Evolutionary conservation across 2,329 filamentous ascomycete species (phyloP).

Genomic region (Septoria linicola): DNA sequence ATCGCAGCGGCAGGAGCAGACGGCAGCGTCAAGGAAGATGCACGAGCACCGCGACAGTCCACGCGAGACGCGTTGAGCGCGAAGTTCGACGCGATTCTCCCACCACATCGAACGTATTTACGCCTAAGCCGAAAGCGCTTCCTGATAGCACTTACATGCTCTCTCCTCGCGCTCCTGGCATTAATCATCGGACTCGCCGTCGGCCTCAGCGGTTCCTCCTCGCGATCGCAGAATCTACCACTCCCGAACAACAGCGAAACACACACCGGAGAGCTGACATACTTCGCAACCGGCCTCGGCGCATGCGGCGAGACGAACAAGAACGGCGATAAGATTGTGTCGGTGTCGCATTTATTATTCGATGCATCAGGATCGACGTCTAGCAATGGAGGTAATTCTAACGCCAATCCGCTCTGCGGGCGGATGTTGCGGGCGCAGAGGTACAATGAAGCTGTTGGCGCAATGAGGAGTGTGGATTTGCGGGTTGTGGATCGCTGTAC

Average conservation of each 20-base stretch:
- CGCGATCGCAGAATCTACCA: conserved; percentile 46
- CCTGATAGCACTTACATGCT: conserved; percentile 10
- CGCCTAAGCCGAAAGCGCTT: conserved; percentile 6
- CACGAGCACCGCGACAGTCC: neutral
- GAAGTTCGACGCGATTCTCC: conserved; percentile 10
- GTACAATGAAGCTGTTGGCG: conserved; percentile 37
- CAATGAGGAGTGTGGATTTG: conserved; percentile 55
- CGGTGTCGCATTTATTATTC: conserved; percentile 62
- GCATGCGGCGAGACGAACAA: conserved; percentile 64
- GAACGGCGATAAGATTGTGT: conserved; percentile 60
- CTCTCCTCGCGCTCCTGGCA: conserved; percentile 12
- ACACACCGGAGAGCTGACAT: conserved; percentile 41
- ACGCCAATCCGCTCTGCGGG: conserved; percentile 67
- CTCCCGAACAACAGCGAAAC: conserved; percentile 53
- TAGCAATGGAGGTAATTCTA: conserved; percentile 46
- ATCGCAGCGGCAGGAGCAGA: conserved; percentile 18
- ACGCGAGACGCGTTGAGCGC: neutral
- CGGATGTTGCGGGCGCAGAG: conserved; percentile 59
- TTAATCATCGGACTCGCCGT: conserved; percentile 13
- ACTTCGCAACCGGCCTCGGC: conserved; percentile 66
- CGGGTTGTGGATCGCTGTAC: conserved; percentile 61
- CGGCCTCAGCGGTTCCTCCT: neutral
- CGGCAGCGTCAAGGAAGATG: neutral
- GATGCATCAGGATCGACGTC: conserved; percentile 45
- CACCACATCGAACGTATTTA: conserved; percentile 16